Conservation (phyloP, 768 basidiomycete species). For the Tephrocybe sp. region DNA sequence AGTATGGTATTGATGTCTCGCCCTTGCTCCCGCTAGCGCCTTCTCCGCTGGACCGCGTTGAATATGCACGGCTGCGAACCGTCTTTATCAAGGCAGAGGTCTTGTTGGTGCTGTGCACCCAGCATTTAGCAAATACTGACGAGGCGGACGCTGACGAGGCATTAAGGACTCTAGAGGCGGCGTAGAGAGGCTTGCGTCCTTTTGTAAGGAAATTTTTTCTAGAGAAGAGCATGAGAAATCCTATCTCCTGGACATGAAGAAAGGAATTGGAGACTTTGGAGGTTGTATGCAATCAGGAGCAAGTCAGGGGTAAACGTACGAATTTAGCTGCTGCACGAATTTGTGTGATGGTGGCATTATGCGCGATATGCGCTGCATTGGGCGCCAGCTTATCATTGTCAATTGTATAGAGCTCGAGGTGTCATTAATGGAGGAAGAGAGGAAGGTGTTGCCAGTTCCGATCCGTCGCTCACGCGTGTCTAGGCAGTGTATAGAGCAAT, state of each 20-base stretch:
- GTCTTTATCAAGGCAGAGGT: conserved; percentile 46
- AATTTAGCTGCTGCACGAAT: conserved; percentile 14
- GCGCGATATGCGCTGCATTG: conserved; percentile 3
- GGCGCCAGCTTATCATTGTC: conserved; percentile 3
- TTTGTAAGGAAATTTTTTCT: conserved; percentile 50
- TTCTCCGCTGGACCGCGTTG: conserved; percentile 29
- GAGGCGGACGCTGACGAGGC: conserved; percentile 46
- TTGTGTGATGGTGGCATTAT: conserved; percentile 9
- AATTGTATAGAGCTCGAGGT: no score
- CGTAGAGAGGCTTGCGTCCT: conserved; percentile 53
- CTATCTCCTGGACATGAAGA: conserved; percentile 12
- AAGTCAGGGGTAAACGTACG: conserved; percentile 16
- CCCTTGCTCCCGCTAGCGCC: conserved; percentile 21
- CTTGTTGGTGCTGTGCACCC: conserved; percentile 52
- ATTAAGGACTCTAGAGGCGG: conserved; percentile 53
- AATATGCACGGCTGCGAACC: conserved; percentile 41
- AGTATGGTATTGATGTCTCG: conserved; percentile 40
- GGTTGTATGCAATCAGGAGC: neutral
- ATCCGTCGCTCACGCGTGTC: no score
- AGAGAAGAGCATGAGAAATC: conserved; percentile 41
- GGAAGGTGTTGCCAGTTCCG: no score
- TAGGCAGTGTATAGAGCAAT: no score
- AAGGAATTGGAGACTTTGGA: neutral
- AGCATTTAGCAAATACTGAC: conserved; percentile 46
- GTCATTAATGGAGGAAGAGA: no score